Conservation (phyloP, 345 rosid genomes). For the Clarkia xantiana region DNA sequence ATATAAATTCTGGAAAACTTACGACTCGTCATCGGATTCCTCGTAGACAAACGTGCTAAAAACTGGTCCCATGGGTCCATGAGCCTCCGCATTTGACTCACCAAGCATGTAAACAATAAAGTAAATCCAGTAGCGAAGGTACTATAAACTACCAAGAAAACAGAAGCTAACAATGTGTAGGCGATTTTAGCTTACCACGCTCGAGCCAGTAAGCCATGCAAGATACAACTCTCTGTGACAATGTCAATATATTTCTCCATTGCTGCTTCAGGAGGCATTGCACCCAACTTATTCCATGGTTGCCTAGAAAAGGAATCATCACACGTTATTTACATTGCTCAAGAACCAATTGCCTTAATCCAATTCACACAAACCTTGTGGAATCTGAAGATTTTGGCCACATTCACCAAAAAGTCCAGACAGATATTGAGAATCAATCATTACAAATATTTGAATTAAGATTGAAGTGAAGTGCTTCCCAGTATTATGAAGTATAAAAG, state of each 20-base stretch:
- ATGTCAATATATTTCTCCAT: constrained; percentile 80
- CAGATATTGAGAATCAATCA: too few species aligned
- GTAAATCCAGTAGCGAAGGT: constrained; percentile 5
- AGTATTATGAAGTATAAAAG: too few species aligned
- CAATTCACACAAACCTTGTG: too few species aligned
- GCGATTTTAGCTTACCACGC: constrained; percentile 32
- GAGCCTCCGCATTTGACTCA: constrained; percentile 23
- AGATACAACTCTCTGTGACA: constrained; percentile 73
- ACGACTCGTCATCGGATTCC: constrained; percentile 77
- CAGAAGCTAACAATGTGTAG: constrained; percentile 1
- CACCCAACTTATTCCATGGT: constrained; percentile 96
- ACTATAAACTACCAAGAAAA: constrained; percentile 1
- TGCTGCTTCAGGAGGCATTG: constrained; percentile 94
- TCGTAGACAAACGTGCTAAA: constrained; percentile 72
- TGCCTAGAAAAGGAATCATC: constrained; percentile 35
- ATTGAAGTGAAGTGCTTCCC: too few species aligned
- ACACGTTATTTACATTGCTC: not conserved
- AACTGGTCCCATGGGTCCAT: constrained; percentile 80
- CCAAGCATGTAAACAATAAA: constrained; percentile 9
- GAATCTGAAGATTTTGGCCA: too few species aligned
- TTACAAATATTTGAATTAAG: too few species aligned
- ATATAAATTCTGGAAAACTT: constrained; percentile 29
- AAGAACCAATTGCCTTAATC: too few species aligned
- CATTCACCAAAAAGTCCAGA: too few species aligned
- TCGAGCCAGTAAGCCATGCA: constrained; percentile 59